These are phyloP conservation scores for Pseudozyma sp. DNA, from an alignment of 1,284 basidiomycete genomes.

Conservation along the genomic window DNA sequence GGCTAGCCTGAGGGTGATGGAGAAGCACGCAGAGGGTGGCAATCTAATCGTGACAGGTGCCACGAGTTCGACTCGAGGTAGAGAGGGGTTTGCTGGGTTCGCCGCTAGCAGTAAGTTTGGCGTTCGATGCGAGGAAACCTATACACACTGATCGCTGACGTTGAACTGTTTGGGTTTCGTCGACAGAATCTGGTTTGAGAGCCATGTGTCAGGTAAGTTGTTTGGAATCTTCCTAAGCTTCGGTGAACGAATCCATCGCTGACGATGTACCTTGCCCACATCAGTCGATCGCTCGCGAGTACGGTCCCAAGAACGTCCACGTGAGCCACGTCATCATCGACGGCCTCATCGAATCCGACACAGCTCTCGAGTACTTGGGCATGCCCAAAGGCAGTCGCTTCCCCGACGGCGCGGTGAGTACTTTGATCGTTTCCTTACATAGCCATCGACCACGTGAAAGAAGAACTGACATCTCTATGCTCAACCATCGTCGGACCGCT, in stretches of 20 bases:
- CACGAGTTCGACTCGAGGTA: slow-evolving; percentile 47
- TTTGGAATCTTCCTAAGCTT: neutral
- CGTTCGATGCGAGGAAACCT: neutral
- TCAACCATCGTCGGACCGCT: neutral
- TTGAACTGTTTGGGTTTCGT: neutral
- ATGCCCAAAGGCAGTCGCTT: slow-evolving; percentile 52
- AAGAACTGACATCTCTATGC: neutral
- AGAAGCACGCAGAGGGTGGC: slow-evolving; percentile 37
- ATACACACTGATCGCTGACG: neutral
- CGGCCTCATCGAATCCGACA: slow-evolving; percentile 56
- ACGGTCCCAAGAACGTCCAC: slow-evolving; percentile 47
- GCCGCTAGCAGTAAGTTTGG: slow-evolving; percentile 44
- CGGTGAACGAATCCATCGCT: neutral
- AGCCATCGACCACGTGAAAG: too few species aligned
- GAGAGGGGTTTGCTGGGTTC: slow-evolving; percentile 58
- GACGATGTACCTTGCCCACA: neutral
- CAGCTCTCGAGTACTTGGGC: slow-evolving; percentile 44
- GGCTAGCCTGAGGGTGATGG: slow-evolving; percentile 33
- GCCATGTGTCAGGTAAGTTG: slow-evolving; percentile 50
- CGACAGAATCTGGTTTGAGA: slow-evolving; percentile 36
- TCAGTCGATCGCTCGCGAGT: slow-evolving; percentile 53
- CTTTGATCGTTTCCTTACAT: neutral
- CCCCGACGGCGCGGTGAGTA: slow-evolving; percentile 39
- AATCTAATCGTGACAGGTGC: slow-evolving; percentile 58
- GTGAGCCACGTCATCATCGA: slow-evolving; percentile 59